Evolutionary conservation across 768 basidiomycete species (phyloP).

Genomic region (Multifurca ochricompacta): DNA sequence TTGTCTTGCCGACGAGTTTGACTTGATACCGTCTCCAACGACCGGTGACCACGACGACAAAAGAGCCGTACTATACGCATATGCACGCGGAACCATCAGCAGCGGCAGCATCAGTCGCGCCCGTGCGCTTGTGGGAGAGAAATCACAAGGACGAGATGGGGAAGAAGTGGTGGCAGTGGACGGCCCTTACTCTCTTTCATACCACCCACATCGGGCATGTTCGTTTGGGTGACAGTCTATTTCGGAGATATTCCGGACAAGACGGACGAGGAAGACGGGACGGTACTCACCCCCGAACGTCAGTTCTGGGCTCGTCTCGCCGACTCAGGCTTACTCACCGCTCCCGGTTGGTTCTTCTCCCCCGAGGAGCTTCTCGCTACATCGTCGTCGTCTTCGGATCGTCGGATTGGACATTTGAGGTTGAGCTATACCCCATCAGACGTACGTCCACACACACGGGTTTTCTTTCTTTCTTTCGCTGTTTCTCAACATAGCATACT

Average conservation of each 20-base stretch:
- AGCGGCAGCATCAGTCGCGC: constrained; percentile 21
- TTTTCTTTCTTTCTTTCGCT: too few species aligned
- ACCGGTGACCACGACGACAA: constrained; percentile 26
- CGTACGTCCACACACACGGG: constrained; percentile 38
- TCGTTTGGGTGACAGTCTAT: constrained; percentile 63
- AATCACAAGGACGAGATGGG: constrained; percentile 38
- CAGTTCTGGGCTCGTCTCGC: constrained; percentile 56
- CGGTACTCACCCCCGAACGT: constrained; percentile 41
- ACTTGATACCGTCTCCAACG: constrained; percentile 36
- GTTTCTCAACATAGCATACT: not conserved
- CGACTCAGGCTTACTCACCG: constrained; percentile 54
- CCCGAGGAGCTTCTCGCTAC: constrained; percentile 23
- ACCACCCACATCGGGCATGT: constrained; percentile 81
- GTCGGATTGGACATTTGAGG: constrained; percentile 43
- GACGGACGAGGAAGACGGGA: constrained; percentile 22
- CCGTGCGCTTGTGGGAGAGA: too few species aligned
- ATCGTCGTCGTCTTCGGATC: constrained; percentile 8
- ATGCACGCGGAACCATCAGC: constrained; percentile 21
- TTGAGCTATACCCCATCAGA: constrained; percentile 48
- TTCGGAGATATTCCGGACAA: constrained; percentile 48
- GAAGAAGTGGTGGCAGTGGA: too few species aligned
- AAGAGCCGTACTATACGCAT: constrained; percentile 39
- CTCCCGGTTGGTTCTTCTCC: constrained; percentile 50
- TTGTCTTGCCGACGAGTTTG: constrained; percentile 53
- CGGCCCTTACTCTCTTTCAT: constrained; percentile 54